These are phyloP conservation scores for Blastobotrys buckinghamii DNA, from an alignment of 1,139 yeast species.

Conservation along the genomic window DNA sequence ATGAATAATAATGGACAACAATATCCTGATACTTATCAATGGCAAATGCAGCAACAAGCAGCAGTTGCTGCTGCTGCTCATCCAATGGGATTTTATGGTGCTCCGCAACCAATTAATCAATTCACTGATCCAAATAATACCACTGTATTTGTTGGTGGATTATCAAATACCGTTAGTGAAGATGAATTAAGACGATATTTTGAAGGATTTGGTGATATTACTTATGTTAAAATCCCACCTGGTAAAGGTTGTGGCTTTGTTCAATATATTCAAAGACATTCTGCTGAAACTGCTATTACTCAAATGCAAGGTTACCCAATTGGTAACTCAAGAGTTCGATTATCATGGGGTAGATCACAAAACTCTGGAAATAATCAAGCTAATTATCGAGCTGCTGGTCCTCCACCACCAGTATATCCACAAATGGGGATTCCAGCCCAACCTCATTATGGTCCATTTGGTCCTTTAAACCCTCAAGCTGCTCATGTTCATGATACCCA, in stretches of 20 bases:
- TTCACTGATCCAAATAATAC: constrained; percentile 78
- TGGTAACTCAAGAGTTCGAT: constrained; percentile 76
- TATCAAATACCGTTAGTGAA: constrained; percentile 69
- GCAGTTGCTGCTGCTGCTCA: neutral
- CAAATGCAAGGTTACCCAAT: constrained; percentile 92
- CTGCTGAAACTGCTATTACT: constrained; percentile 85
- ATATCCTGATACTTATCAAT: constrained; percentile 1
- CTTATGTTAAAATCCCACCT: constrained; percentile 81
- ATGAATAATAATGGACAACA: constrained; percentile 11
- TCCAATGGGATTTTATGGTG: constrained; percentile 30
- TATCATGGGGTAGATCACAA: constrained; percentile 80
- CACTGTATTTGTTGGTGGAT: constrained; percentile 92
- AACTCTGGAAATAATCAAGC: constrained; percentile 19
- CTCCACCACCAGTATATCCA: constrained; percentile 34
- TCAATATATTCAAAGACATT: constrained; percentile 68
- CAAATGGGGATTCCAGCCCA: constrained; percentile 20
- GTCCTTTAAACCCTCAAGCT: constrained; percentile 34
- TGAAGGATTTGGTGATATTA: constrained; percentile 78
- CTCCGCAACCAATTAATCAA: constrained; percentile 40
- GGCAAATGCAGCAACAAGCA: constrained; percentile 1
- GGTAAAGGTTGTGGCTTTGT: constrained; percentile 95
- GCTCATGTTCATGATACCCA: constrained; percentile 27
- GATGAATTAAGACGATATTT: constrained; percentile 68
- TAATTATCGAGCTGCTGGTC: constrained; percentile 30
- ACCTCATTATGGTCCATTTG: constrained; percentile 34